Conservation (phyloP, 2,329 filamentous ascomycete genomes). For the Metarhizium album region DNA sequence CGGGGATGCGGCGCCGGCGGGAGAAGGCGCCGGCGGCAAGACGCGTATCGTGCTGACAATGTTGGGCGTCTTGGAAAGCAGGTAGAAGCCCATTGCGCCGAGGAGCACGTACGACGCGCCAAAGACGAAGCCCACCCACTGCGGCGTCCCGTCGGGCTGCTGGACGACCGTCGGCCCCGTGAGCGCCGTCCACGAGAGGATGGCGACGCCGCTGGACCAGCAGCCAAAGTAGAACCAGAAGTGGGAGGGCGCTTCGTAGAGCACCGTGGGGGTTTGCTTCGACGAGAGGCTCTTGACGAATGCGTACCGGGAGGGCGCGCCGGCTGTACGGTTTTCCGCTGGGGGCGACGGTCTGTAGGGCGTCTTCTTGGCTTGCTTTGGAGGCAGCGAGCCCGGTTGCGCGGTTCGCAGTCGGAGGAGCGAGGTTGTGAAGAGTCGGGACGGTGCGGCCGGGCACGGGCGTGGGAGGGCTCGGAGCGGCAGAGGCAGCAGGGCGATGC, state of each 20-base stretch:
- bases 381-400: slow-evolving; percentile 2
- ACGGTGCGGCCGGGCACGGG: slow-evolving; percentile 11
- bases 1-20: slow-evolving; percentile 18
- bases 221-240: slow-evolving; percentile 50
- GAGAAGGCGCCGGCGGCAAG: slow-evolving; percentile 40
- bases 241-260: slow-evolving; percentile 57
- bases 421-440: slow-evolving; percentile 21
- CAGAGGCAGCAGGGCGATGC: slow-evolving; percentile 17
- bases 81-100: slow-evolving; percentile 47
- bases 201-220: slow-evolving; percentile 40
- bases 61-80: slow-evolving; percentile 45
- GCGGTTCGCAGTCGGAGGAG: slow-evolving; percentile 12
- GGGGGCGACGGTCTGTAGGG: slow-evolving; percentile 5
- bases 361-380: slow-evolving; percentile 10
- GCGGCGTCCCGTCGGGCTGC: slow-evolving; percentile 37
- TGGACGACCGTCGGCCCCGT: slow-evolving; percentile 22
- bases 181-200: slow-evolving; percentile 24
- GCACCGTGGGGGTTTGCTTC: slow-evolving; percentile 42
- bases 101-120: slow-evolving; percentile 48
- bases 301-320: slow-evolving; percentile 24
- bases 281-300: slow-evolving; percentile 46
- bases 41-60: slow-evolving; percentile 49
- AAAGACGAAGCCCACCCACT: slow-evolving; percentile 48
- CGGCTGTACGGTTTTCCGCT: slow-evolving; percentile 8
- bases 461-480: slow-evolving; percentile 11